These are phyloP conservation scores for Breviolum minutum DNA, from an alignment of 73 alveolate genomes.

Conservation along the genomic window DNA sequence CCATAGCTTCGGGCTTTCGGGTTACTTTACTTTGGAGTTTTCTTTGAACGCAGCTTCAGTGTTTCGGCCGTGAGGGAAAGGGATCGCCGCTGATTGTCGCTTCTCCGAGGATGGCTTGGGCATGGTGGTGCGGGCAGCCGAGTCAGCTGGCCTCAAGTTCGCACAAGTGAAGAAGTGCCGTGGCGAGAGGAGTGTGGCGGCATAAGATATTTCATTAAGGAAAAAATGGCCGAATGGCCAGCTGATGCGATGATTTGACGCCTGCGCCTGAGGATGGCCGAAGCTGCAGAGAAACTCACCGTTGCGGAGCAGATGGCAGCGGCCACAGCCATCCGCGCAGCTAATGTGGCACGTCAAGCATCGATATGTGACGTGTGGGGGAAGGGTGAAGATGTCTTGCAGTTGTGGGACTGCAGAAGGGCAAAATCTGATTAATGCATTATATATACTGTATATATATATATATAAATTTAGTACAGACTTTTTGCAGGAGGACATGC, in stretches of 20 bases:
- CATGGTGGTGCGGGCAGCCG: conserved; percentile 54
- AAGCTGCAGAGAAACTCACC: conserved; percentile 20
- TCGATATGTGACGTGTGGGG: background rate
- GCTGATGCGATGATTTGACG: background rate
- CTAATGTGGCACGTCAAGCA: background rate
- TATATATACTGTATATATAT: no score
- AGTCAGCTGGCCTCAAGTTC: conserved; percentile 5
- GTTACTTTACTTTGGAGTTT: background rate
- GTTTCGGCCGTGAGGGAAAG: background rate
- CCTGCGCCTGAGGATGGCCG: background rate
- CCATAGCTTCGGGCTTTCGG: background rate
- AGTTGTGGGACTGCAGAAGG: no score
- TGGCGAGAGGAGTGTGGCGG: background rate
- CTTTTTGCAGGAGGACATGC: no score
- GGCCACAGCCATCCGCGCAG: conserved; percentile 53
- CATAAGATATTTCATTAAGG: no score
- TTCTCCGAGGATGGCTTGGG: conserved; percentile 55
- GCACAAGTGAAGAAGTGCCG: conserved; percentile 29
- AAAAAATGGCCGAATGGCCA: background rate
- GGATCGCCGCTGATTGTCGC: background rate
- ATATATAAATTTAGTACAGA: no score
- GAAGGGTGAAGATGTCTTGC: background rate
- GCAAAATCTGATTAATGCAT: no score
- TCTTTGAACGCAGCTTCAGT: no score
- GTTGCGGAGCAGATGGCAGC: conserved; percentile 55